These are phyloP conservation scores for Yarrowia sp. DNA, from an alignment of 805 yeast genomes.

Conservation along the genomic window DNA sequence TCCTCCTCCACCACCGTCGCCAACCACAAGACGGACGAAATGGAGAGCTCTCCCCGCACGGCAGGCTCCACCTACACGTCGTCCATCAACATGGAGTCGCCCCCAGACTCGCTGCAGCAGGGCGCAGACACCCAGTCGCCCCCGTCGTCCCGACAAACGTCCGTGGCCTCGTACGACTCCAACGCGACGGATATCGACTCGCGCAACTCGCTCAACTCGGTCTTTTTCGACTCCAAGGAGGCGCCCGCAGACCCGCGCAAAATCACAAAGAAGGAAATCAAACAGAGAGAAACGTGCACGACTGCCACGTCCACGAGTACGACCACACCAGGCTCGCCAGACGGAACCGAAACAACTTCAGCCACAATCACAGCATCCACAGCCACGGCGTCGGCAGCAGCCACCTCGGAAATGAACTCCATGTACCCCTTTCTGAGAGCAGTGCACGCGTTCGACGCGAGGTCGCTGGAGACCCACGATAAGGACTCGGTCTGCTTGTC, in stretches of 20 bases:
- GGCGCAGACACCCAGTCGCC: conserved; percentile 25
- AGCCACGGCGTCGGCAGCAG: conserved; percentile 1
- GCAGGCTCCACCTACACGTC: conserved; percentile 11
- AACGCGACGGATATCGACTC: conserved; percentile 37
- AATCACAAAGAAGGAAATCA: conserved; percentile 30
- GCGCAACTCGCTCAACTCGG: conserved; percentile 31
- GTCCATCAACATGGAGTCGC: conserved; percentile 27
- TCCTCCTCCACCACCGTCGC: background rate
- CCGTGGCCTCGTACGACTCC: conserved; percentile 31
- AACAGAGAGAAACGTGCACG: conserved; percentile 1
- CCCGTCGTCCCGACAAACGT: conserved; percentile 22
- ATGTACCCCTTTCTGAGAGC: conserved; percentile 33
- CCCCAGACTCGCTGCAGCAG: conserved; percentile 29
- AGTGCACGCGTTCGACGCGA: conserved; percentile 31
- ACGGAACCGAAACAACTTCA: background rate
- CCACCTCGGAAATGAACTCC: conserved; percentile 25
- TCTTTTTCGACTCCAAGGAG: conserved; percentile 37
- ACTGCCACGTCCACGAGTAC: background rate
- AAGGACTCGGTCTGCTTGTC: conserved; percentile 43
- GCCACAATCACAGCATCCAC: conserved; percentile 4
- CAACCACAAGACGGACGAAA: background rate
- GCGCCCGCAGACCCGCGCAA: conserved; percentile 39
- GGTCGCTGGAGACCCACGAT: conserved; percentile 29
- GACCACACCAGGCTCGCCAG: conserved; percentile 2
- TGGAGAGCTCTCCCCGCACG: conserved; percentile 1